phyloP scores from a whole-genome alignment of 2,329 filamentous ascomycete species.

The Thielaviopsis cerberus region DNA sequence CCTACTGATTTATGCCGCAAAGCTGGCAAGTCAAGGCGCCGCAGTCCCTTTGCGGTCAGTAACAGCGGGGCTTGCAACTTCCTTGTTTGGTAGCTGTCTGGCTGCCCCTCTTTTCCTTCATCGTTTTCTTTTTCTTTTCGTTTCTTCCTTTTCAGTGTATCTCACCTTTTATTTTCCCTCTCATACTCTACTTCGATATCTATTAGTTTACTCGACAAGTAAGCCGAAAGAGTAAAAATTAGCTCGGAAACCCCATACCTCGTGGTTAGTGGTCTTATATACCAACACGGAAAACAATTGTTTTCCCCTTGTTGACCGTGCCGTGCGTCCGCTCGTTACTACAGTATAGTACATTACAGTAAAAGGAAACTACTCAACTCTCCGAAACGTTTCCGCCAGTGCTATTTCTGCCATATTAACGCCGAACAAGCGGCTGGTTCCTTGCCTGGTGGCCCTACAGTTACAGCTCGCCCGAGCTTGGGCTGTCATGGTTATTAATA shows the following conservation, averaged over 20 bases:
- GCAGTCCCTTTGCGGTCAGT: neutral
- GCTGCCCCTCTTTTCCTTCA: neutral
- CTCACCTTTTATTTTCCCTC: neutral
- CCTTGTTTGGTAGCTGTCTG: neutral
- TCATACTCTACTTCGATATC: neutral
- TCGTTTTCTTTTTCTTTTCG: too few relatives aligned
- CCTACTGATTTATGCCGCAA: neutral
- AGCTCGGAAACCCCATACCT: neutral
- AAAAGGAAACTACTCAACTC: neutral
- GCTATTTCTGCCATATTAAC: neutral
- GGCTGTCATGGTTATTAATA: neutral
- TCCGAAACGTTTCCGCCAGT: neutral
- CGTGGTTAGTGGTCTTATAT: neutral
- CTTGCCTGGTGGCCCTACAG: neutral
- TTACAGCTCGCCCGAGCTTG: neutral
- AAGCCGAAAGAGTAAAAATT: neutral
- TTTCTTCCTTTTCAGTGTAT: too few relatives aligned
- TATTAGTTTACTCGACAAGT: neutral
- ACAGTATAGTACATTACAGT: too few relatives aligned
- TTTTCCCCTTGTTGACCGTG: neutral
- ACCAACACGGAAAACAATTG: neutral
- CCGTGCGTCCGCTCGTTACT: too few relatives aligned
- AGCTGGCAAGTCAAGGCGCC: neutral
- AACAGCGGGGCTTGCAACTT: neutral
- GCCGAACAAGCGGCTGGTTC: neutral